Evolutionary conservation across 2,329 filamentous ascomycete genomes (phyloP).

Genomic region (Fusarium pseudoanthophilum): DNA sequence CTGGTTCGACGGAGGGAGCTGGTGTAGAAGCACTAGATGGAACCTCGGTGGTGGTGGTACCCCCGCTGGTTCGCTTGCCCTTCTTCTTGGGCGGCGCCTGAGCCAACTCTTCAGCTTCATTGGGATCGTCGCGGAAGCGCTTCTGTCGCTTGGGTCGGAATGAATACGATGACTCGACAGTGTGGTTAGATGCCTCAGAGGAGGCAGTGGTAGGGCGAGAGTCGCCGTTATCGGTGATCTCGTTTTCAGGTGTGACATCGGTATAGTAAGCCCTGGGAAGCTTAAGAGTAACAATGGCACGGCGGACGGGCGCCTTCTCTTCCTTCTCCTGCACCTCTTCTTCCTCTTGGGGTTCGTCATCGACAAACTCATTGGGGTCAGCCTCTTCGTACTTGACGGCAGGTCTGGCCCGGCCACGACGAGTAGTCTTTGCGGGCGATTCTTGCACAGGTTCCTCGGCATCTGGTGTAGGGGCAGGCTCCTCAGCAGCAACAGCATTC

Average conservation of each 20-base stretch:
- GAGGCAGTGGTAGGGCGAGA: conserved; percentile 64
- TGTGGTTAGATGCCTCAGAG: conserved; percentile 62
- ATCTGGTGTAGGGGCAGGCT: conserved; percentile 36
- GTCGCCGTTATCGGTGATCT: conserved; percentile 56
- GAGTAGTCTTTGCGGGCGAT: conserved; percentile 37
- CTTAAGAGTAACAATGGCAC: conserved; percentile 52
- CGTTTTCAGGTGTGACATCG: conserved; percentile 51
- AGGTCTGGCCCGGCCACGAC: conserved; percentile 43
- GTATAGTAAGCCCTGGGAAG: conserved; percentile 55
- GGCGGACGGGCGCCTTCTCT: conserved; percentile 45
- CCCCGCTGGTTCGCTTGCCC: conserved; percentile 45
- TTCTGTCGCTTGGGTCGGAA: conserved; percentile 66
- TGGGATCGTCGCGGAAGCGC: conserved; percentile 62
- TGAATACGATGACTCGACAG: conserved; percentile 62
- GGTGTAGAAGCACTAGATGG: conserved; percentile 32
- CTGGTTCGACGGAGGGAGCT: conserved; percentile 35
- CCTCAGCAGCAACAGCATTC: conserved; percentile 39
- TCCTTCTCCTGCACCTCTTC: conserved; percentile 30
- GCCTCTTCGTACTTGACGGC: conserved; percentile 46
- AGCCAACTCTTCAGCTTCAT: conserved; percentile 52
- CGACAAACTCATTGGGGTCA: conserved; percentile 44
- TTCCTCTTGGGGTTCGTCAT: conserved; percentile 41
- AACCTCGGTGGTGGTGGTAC: conserved; percentile 22
- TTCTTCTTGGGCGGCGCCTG: conserved; percentile 55
- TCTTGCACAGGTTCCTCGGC: conserved; percentile 34